phyloP scores from a whole-genome alignment of 176 grass and related monocot genomes.

The Elymus sibiricus region DNA sequence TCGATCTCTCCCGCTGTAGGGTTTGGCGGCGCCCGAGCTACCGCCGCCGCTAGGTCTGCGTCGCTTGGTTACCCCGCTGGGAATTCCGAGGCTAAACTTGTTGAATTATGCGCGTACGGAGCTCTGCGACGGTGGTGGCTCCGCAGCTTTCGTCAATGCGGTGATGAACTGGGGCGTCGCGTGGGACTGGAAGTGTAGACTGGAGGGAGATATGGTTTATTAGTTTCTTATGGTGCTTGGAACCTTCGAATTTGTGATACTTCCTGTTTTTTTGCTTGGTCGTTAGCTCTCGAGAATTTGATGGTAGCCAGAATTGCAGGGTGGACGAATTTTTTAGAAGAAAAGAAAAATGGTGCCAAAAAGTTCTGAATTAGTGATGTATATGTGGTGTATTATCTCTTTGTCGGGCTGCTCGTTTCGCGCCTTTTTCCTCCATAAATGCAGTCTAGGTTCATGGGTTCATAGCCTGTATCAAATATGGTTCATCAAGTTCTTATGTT shows the following conservation, averaged over 20 bases:
- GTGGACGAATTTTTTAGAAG: not conserved
- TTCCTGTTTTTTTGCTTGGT: not conserved
- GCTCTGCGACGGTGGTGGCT: not conserved
- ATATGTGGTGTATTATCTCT: not conserved
- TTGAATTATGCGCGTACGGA: not conserved
- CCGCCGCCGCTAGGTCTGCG: constrained; percentile 8
- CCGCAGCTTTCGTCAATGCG: constrained; percentile 17
- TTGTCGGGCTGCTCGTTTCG: not conserved
- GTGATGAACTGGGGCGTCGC: not conserved
- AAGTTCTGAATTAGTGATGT: not conserved
- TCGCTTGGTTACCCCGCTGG: not conserved
- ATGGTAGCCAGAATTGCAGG: not conserved
- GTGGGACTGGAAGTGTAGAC: constrained; percentile 10
- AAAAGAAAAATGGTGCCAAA: not conserved
- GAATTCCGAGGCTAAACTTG: constrained; percentile 22
- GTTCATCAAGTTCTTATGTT: not conserved
- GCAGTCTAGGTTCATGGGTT: not conserved
- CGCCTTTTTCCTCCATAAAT: constrained; percentile 23
- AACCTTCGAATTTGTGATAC: not conserved
- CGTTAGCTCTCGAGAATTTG: not conserved
- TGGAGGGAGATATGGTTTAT: not conserved
- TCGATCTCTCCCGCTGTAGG: constrained; percentile 38
- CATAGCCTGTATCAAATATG: not conserved
- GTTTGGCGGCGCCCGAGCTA: constrained; percentile 14
- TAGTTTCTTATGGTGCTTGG: not conserved